Conservation (phyloP, 768 basidiomycete species). For the Psilocybe sp. region DNA sequence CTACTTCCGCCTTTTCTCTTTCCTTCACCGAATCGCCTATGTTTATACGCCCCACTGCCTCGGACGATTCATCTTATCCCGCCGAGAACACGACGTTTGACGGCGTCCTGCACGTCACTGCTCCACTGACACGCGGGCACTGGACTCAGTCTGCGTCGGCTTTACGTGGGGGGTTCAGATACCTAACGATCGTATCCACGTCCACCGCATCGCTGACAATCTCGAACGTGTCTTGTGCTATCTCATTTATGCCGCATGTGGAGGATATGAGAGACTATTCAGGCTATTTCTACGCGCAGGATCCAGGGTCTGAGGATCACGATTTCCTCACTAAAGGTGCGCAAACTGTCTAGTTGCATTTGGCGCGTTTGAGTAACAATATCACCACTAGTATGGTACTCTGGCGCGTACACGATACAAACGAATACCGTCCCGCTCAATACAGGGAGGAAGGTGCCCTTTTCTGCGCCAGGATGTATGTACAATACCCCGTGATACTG, state of each 20-base stretch:
- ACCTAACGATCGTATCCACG: slow-evolving; percentile 44
- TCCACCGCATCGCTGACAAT: slow-evolving; percentile 32
- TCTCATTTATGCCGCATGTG: slow-evolving; percentile 55
- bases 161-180: slow-evolving; percentile 53
- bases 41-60: slow-evolving; percentile 50
- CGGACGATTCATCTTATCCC: slow-evolving; percentile 53
- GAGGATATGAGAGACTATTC: slow-evolving; percentile 44
- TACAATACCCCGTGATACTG: neutral
- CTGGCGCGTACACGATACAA: slow-evolving; percentile 61
- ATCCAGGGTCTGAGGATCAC: slow-evolving; percentile 40
- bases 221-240: slow-evolving; percentile 47
- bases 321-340: slow-evolving; percentile 50
- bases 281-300: slow-evolving; percentile 50
- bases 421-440: slow-evolving; percentile 51
- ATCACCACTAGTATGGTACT: slow-evolving; percentile 47
- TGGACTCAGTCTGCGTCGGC: slow-evolving; percentile 47
- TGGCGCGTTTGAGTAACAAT: neutral
- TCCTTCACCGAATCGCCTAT: slow-evolving; percentile 57
- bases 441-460: slow-evolving; percentile 48
- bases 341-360: neutral
- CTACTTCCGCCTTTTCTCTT: slow-evolving; percentile 39
- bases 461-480: slow-evolving; percentile 41
- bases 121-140: slow-evolving; percentile 30
- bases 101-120: slow-evolving; percentile 37
- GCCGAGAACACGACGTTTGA: slow-evolving; percentile 40